phyloP scores from a whole-genome alignment of 352 stramenopile genomes.

The Plasmopara halstedii region DNA sequence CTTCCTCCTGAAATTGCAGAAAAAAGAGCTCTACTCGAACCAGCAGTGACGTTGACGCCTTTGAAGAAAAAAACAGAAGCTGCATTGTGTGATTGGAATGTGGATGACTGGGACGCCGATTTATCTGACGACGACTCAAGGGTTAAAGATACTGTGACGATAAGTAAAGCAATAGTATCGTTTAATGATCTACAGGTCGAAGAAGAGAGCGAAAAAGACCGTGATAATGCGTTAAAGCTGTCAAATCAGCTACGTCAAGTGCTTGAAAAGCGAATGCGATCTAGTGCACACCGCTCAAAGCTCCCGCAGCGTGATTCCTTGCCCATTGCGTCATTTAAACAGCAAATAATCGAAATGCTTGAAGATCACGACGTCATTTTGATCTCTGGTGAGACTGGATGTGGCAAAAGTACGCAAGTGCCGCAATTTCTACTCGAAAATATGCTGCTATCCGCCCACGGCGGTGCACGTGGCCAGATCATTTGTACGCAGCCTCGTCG shows the following conservation, averaged over 20 bases:
- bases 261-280: conserved; percentile 29
- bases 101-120: conserved; percentile 72
- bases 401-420: conserved; percentile 95
- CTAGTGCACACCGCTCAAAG: conserved; percentile 32
- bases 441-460: conserved; percentile 47
- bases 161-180: background rate
- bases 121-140: conserved; percentile 26
- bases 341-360: conserved; percentile 77
- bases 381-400: conserved; percentile 93
- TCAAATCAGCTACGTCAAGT: conserved; percentile 34
- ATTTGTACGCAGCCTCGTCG: conserved; percentile 95
- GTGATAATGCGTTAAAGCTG: conserved; percentile 9
- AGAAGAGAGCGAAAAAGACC: conserved; percentile 19
- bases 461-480: conserved; percentile 85
- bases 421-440: conserved; percentile 95
- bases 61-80: conserved; percentile 1
- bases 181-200: too few relatives aligned
- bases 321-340: conserved; percentile 71
- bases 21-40: conserved; percentile 25
- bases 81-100: conserved; percentile 41
- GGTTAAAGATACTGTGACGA: conserved; percentile 1
- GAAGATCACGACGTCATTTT: conserved; percentile 86
- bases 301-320: conserved; percentile 44
- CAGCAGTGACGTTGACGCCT: background rate
- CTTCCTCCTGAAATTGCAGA: conserved; percentile 45